These are phyloP conservation scores for Chytriomyces confervae DNA, from an alignment of 192 early-diverging fungal genomes.

Conservation along the genomic window DNA sequence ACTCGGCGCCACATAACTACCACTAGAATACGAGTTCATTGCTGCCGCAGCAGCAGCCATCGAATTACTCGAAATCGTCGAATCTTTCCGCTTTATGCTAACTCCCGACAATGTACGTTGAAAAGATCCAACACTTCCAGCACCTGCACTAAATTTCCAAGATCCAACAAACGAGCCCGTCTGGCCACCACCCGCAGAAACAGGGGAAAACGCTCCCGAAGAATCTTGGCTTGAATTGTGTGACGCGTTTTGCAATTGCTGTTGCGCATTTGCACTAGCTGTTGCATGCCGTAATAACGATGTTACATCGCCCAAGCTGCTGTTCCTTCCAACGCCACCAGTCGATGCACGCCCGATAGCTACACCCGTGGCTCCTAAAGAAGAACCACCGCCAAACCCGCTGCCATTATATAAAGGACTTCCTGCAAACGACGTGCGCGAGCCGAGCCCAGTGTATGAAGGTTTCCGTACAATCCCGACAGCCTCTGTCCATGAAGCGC, in stretches of 20 bases:
- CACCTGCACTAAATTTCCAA: constrained; percentile 5
- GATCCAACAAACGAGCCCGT: background rate
- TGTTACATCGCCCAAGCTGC: constrained; percentile 17
- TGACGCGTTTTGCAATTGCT: background rate
- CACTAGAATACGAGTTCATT: background rate
- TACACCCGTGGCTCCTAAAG: too few species aligned
- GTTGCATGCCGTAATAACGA: background rate
- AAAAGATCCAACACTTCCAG: constrained; percentile 19
- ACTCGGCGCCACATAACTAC: constrained; percentile 20
- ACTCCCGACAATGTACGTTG: constrained; percentile 23
- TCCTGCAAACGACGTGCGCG: too few species aligned
- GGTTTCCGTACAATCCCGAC: background rate
- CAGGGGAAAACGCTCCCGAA: background rate
- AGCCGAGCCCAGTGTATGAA: background rate
- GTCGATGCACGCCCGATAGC: too few species aligned
- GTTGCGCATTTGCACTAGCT: background rate
- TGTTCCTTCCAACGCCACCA: background rate
- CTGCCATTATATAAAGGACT: too few species aligned
- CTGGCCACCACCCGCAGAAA: background rate
- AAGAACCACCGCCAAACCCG: too few species aligned
- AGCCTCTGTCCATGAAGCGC: too few species aligned
- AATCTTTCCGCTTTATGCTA: constrained; percentile 12
- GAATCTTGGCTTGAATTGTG: background rate
- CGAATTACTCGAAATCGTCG: background rate
- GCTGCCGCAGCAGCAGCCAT: background rate